Percentiles rank a stretch among this genome's conserved stretches.
Conservation (phyloP, 345 rosid genomes). For the Trapa incisa region DNA sequence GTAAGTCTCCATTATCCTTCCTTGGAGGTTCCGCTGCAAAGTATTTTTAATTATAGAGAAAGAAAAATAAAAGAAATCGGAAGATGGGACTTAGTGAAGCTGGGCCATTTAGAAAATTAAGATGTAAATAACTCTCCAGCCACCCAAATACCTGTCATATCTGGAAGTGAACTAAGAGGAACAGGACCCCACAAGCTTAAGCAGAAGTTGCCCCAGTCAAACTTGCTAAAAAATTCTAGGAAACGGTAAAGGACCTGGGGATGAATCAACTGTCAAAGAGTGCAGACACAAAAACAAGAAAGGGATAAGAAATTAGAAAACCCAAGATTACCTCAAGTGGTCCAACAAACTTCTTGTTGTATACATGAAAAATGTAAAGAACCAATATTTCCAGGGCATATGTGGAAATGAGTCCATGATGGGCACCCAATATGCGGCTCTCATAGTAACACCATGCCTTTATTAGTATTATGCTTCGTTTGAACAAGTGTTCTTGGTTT, state of each 20-base stretch:
- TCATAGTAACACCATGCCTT: conserved; percentile 99
- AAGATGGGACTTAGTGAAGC: neutral
- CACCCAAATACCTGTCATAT: conserved; percentile 46
- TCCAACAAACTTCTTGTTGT: conserved; percentile 81
- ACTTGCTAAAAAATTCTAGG: conserved; percentile 98
- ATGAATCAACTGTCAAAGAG: conserved; percentile 15
- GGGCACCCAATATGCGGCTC: conserved; percentile 99
- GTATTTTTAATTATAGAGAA: conserved; percentile 8
- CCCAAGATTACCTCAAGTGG: conserved; percentile 73
- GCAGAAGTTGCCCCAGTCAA: conserved; percentile 97
- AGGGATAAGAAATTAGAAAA: neutral
- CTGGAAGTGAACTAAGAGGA: conserved; percentile 70
- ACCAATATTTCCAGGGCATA: conserved; percentile 96
- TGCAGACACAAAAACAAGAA: neutral
- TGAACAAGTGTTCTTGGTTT: conserved; percentile 75
- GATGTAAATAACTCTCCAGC: conserved; percentile 1
- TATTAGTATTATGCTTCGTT: conserved; percentile 86
- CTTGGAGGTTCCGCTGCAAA: conserved; percentile 78
- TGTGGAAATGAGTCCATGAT: conserved; percentile 96
- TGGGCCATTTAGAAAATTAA: neutral
- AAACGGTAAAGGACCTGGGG: conserved; percentile 82
- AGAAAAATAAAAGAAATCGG: conserved; percentile 3
- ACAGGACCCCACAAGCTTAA: conserved; percentile 98
- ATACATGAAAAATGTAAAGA: conserved; percentile 93
- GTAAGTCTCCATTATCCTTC: conserved; percentile 57